Conservation (phyloP, 2,329 filamentous ascomycete genomes). For the Xylariaceae sp. region DNA sequence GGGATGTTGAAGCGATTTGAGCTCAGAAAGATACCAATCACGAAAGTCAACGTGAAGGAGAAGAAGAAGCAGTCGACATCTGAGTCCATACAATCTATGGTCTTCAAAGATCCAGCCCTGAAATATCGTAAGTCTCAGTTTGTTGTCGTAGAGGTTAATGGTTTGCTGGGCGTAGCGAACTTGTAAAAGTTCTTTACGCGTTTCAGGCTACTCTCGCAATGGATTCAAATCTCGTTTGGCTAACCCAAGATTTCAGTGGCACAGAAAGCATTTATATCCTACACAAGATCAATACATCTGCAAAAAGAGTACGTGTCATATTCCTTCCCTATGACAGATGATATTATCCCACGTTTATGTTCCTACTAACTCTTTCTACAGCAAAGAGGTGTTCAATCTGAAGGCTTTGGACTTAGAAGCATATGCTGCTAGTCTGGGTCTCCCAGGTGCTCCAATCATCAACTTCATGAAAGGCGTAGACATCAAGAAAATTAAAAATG, state of each 20-base stretch:
- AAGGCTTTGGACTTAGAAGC: conserved; percentile 79
- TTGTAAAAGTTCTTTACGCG: too few species aligned
- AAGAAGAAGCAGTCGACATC: conserved; percentile 87
- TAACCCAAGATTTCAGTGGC: too few species aligned
- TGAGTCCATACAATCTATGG: conserved; percentile 86
- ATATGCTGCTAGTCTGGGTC: conserved; percentile 77
- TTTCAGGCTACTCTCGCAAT: too few species aligned
- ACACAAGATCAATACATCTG: conserved; percentile 77
- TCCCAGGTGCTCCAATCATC: conserved; percentile 88
- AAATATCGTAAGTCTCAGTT: conserved; percentile 58
- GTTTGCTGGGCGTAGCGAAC: too few species aligned
- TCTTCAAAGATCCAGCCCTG: conserved; percentile 87
- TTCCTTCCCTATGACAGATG: neutral
- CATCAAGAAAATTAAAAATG: conserved; percentile 82
- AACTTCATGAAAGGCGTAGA: conserved; percentile 90
- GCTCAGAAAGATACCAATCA: conserved; percentile 84
- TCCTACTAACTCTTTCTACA: neutral
- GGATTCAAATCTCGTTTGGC: too few species aligned
- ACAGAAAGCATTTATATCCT: conserved; percentile 93
- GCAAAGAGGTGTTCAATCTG: conserved; percentile 87
- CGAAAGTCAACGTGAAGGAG: conserved; percentile 78
- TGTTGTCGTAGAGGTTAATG: too few species aligned
- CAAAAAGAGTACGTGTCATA: conserved; percentile 56
- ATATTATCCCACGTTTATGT: too few species aligned
- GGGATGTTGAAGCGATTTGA: conserved; percentile 86